Base-by-base conservation (phyloP, 768 basidiomycete species). In the Suillus hirtellus region DNA sequence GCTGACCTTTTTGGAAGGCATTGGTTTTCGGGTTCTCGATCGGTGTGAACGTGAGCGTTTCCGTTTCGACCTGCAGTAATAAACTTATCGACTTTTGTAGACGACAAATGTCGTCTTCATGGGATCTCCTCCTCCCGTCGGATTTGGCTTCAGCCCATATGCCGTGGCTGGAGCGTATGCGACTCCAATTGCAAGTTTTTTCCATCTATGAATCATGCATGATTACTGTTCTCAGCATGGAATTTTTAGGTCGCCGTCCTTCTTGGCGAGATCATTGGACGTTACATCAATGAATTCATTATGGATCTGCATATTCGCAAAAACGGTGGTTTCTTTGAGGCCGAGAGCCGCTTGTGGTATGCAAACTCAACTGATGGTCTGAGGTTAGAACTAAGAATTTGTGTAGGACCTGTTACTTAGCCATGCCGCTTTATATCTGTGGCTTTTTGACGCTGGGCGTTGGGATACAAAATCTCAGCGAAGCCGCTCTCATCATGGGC, bases 41-140 rank as follows among this genome's bases (percentile, higher is more conserved):
- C 37, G 82, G 83, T 50, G 72, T 82, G 53, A 81, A 81, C 58
- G 79, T 80, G 42, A 65, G 78, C 15, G 31, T 7, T 15, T 27
- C 8, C 2, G 31, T 17, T 52, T 31, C 3, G 31, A 52, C 31
- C 8, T 19, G 50, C 17, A 17, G 27, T 34, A 10, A 52, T 31
- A 31, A 15, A 19, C 24, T 52, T 17, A 1, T 3, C 14, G 4
- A 34, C 42, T 38, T 40, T 21, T 7, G 10, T 62, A 85, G 79
- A 81, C 82, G 19, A 87, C 86, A 11, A 84, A 83, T 43, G 83
- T 80, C 0, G 82, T 85, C 6, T 86, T 86, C 71, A 70, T 86
- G 4, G 84, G 80, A 3, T 73, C 75, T 2, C 79, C 82, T 0
- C 66, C 74, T 0, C 84, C 84, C 0, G 64, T 74, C 4, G 85